Percentiles rank a stretch among this genome's conserved stretches.
Conservation (phyloP, 1,284 basidiomycete species). For the Pseudozyma hubeiensis region DNA sequence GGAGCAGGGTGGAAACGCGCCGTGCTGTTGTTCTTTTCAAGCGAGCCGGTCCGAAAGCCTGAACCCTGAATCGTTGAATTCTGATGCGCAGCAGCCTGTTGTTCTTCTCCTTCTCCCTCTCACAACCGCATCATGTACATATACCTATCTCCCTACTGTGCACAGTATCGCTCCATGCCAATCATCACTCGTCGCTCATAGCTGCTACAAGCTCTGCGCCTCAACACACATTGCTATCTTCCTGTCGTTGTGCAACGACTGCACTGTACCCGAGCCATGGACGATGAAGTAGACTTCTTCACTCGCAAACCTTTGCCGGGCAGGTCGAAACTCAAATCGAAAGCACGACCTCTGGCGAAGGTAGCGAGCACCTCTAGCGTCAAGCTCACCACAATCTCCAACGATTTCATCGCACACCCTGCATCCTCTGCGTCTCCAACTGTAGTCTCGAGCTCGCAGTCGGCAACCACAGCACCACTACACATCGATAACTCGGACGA, state of each 20-base stretch:
- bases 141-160: background rate
- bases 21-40: too few species aligned
- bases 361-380: background rate
- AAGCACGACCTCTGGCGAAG: slow-evolving; percentile 2
- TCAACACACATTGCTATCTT: background rate
- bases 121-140: too few species aligned
- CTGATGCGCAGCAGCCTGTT: background rate
- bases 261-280: slow-evolving; percentile 15
- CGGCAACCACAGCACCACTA: slow-evolving; percentile 1
- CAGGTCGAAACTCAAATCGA: slow-evolving; percentile 18
- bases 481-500: slow-evolving; percentile 3
- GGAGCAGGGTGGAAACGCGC: too few species aligned
- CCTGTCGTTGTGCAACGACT: background rate
- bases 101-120: background rate
- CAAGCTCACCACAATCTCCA: slow-evolving; percentile 1
- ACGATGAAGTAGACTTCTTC: slow-evolving; percentile 44
- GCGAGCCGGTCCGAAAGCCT: too few species aligned
- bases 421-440: slow-evolving; percentile 5
- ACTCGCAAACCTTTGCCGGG: slow-evolving; percentile 17
- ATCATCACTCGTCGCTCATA: background rate
- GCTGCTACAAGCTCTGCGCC: background rate
- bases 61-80: background rate
- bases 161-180: background rate
- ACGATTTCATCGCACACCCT: background rate
- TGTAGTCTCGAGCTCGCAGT: background rate